A percentile compares a stretch with the other conserved stretches of the same genome.
Conservation (phyloP, 495 filamentous ascomycete species). For the Penicillium tannophilum region DNA sequence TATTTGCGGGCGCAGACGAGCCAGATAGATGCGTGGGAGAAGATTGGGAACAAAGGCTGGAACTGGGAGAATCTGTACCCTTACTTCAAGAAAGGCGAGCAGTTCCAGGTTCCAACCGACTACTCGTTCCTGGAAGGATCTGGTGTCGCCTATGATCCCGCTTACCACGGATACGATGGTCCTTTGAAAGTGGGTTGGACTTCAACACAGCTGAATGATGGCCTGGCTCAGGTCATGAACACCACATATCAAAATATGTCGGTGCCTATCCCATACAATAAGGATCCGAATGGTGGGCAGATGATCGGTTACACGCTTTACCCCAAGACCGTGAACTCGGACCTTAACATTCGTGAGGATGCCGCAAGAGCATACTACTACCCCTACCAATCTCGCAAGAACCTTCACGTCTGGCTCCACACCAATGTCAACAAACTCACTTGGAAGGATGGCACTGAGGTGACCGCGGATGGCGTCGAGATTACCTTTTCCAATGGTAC, state of each 20-base stretch:
- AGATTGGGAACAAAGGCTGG: conserved; percentile 33
- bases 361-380: conserved; percentile 28
- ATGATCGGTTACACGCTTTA: conserved; percentile 27
- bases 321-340: conserved; percentile 25
- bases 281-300: conserved; percentile 25
- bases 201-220: conserved; percentile 22
- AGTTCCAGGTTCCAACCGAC: conserved; percentile 20
- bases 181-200: conserved; percentile 32
- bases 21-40: conserved; percentile 33
- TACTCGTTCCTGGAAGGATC: conserved; percentile 23
- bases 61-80: conserved; percentile 34
- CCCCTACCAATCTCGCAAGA: conserved; percentile 25
- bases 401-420: conserved; percentile 27
- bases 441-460: conserved; percentile 22
- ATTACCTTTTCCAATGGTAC: conserved; percentile 25
- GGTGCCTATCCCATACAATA: conserved; percentile 23
- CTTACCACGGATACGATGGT: conserved; percentile 25
- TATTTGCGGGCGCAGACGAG: conserved; percentile 25
- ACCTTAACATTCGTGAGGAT: conserved; percentile 30
- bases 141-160: conserved; percentile 25
- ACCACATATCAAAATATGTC: conserved; percentile 23
- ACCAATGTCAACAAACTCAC: conserved; percentile 25
- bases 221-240: conserved; percentile 25
- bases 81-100: conserved; percentile 33
- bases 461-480: conserved; percentile 23